Evolutionary conservation across 768 basidiomycete species (phyloP), one percentile per base, ranked within the genome.

Genomic region (Chalciporus pseudorubinellus): DNA sequence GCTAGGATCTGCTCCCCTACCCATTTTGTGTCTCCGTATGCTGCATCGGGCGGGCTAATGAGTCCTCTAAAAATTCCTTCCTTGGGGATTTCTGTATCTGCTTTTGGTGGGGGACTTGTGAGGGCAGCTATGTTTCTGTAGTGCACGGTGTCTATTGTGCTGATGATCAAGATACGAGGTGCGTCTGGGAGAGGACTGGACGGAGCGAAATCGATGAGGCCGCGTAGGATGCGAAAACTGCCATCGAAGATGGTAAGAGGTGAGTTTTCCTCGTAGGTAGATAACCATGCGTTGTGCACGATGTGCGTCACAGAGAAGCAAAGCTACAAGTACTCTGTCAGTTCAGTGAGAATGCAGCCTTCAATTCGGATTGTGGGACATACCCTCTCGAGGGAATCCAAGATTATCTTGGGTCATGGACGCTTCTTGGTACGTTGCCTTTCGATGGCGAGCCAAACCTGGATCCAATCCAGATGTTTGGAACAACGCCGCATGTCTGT

Each of bases 121-220:
- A 5, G 24, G 16, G 19, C 6, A 31, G 31, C 10, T 11, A 1
- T 11, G 31, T 33, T 16, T 6, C 33, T 1, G 50, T 20, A 41
- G 42, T 14, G 22, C 50, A 58, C 19, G 1, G 50, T 36, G 40
- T 58, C 36, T 29, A 59, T 48, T 56, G 58, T 18, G 58, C 73
- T 74, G 10, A 71, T 66, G 48, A 71, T 74, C 5, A 70, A 18
- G 18, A 77, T 34, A 4, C 59, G 63, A 3, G 74, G 70, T 10
- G 34, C 70, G 45, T 4, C 22, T 0, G 48, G 39, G 29, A 63
- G 56, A 0, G 60, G 66, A 3, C 70, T 72, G 10, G 62, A 51
- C 21, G 76, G 59, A 7, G 73, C 67, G 6, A 77, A 58, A 51
- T 76, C 66, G 12, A 75, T 41, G 16, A 76, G 59, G 22, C 68